Evolutionary conservation across 331 rosid genomes (phyloP), one percentile per base, ranked within the genome.

Genomic region (Quercus tomentella): DNA sequence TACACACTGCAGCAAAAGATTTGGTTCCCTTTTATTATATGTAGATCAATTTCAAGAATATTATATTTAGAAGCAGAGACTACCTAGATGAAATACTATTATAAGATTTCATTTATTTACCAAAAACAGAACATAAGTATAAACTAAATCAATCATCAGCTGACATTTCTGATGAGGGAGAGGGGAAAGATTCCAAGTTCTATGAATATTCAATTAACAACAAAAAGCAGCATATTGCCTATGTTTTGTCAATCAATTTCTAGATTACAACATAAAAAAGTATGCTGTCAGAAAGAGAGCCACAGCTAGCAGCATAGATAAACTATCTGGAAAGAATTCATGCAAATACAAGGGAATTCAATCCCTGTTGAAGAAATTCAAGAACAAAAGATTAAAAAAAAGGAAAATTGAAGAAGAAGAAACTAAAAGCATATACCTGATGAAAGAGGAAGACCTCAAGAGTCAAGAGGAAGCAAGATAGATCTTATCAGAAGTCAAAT

Each of bases 341-440:
- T 56, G 54, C 63, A 68, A 4, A 56, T 31, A 49, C 43, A 77
- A 80, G 63, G 65, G 54, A 72, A 80, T 75, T 56, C 58, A 77
- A 56, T 70, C 33, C 37, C 6, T 31, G 14, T 15, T 45, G 45
- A 23, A 76, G n/a, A 41, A 16, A 62, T 37, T 68, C 3, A 68
- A 20, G 58, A 31, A 7, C 14, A 16, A 20, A 1, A 51, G 17
- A 52, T 21, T n/a, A 56, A 2, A 41, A n/a, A 21, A 17, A 9
- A 17, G 55, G 45, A 60, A 72, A 72, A 45, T 56, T 52, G 2
- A 57, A 61, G 18, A 49, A 0, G 16, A 80, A 33, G 45, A 67
- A 66, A 45, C 25, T 1, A 67, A 67, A 67, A 33, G 25, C 52
- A 67, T 7, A 71, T 78, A 82, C 87, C 89, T 90, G 86, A 77